phyloP scores from a whole-genome alignment of 192 early-diverging fungal genomes.

The Backusella luteola region DNA sequence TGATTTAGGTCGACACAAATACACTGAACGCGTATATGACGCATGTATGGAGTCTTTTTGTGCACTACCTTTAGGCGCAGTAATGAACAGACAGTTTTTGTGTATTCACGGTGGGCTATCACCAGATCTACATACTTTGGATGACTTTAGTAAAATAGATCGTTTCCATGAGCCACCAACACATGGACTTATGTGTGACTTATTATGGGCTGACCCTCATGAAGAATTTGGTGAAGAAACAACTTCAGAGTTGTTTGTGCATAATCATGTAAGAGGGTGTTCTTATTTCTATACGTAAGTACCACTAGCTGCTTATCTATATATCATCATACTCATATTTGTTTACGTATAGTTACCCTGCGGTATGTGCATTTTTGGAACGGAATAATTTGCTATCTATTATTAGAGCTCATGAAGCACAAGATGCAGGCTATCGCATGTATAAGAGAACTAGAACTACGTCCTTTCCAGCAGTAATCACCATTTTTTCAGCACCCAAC shows the following conservation, averaged over 20 bases:
- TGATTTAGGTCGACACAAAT: slow-evolving; percentile 84
- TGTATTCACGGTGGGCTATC: slow-evolving; percentile 96
- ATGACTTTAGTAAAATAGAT: slow-evolving; percentile 85
- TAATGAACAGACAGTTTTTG: slow-evolving; percentile 95
- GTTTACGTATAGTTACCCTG: slow-evolving; percentile 67
- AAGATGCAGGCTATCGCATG: slow-evolving; percentile 96
- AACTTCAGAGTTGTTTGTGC: slow-evolving; percentile 76
- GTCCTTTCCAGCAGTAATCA: slow-evolving; percentile 95
- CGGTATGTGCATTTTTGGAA: slow-evolving; percentile 92
- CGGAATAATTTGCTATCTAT: slow-evolving; percentile 91
- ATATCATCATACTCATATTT: not conserved
- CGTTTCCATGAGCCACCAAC: slow-evolving; percentile 90
- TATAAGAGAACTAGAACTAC: slow-evolving; percentile 92
- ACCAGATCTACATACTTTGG: slow-evolving; percentile 89
- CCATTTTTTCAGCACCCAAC: slow-evolving; percentile 97
- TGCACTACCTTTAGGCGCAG: slow-evolving; percentile 83
- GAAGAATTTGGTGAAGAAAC: slow-evolving; percentile 93
- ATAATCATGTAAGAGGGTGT: slow-evolving; percentile 90
- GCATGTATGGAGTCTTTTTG: slow-evolving; percentile 91
- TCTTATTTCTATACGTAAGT: slow-evolving; percentile 79
- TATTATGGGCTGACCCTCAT: slow-evolving; percentile 93
- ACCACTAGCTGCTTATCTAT: not conserved
- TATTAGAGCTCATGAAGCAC: slow-evolving; percentile 97
- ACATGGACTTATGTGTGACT: slow-evolving; percentile 90
- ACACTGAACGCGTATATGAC: slow-evolving; percentile 88